phyloP scores from a whole-genome alignment of 768 basidiomycete genomes.

The Mycena metata region DNA sequence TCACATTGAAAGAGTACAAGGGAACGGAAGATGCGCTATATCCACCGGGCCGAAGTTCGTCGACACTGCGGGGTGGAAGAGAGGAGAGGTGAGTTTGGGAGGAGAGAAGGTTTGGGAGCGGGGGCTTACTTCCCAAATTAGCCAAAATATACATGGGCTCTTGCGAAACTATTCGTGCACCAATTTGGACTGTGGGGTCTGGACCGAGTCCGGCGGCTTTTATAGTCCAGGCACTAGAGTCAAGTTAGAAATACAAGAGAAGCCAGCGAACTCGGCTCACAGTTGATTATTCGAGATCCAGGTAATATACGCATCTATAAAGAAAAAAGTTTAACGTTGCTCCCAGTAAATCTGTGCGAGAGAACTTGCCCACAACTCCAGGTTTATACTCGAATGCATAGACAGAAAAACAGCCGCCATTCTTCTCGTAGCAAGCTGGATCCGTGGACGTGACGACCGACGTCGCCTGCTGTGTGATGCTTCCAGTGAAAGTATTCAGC shows the following conservation, averaged over 20 bases:
- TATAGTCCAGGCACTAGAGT: conserved; percentile 72
- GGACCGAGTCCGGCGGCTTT: conserved; percentile 71
- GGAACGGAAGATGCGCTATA: conserved; percentile 76
- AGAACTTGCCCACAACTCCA: conserved; percentile 40
- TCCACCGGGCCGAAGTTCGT: conserved; percentile 81
- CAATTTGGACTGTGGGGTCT: conserved; percentile 67
- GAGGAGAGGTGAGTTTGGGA: too few relatives aligned
- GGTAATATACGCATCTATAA: conserved; percentile 56
- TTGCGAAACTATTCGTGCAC: conserved; percentile 77
- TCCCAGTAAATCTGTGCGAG: conserved; percentile 59
- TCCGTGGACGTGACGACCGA: conserved; percentile 81
- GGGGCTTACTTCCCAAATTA: too few relatives aligned
- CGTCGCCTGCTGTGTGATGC: conserved; percentile 85
- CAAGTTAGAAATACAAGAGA: too few relatives aligned
- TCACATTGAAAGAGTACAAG: conserved; percentile 67
- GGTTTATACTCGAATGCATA: conserved; percentile 77
- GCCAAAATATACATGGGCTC: too few relatives aligned
- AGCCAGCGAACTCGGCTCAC: too few relatives aligned
- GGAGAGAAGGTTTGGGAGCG: too few relatives aligned
- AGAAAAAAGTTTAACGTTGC: conserved; percentile 49
- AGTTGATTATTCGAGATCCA: conserved; percentile 77
- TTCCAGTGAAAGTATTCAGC: conserved; percentile 80
- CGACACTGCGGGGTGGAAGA: too few relatives aligned
- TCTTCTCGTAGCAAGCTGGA: conserved; percentile 75
- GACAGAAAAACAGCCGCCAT: conserved; percentile 66